These are phyloP conservation scores for Carex littledalei DNA, from an alignment of 176 grass and related monocot genomes.

Conservation along the genomic window DNA sequence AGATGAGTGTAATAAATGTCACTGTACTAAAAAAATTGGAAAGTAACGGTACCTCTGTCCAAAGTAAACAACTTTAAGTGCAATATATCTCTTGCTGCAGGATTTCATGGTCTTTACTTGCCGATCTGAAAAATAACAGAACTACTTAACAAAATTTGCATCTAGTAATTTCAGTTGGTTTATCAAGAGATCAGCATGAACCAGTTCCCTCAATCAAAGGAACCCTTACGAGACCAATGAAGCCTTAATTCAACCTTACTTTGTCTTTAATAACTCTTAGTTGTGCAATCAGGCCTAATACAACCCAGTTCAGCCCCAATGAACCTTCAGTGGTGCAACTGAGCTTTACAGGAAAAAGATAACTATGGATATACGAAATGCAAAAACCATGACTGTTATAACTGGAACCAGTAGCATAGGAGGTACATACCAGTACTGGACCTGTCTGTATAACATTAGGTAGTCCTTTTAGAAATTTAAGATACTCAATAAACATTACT, in stretches of 20 bases:
- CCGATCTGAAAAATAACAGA: constrained; percentile 30
- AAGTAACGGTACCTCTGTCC: constrained; percentile 55
- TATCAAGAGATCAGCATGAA: not conserved
- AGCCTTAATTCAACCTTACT: not conserved
- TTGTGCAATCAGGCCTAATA: not conserved
- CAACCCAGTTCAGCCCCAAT: constrained; percentile 6
- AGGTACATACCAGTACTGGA: not conserved
- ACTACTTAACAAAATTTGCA: not conserved
- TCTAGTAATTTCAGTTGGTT: not conserved
- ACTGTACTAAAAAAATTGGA: not conserved
- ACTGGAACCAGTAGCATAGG: not conserved
- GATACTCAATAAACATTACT: not conserved
- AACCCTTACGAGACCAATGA: not conserved
- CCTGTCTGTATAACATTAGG: not conserved
- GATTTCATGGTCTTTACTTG: constrained; percentile 30
- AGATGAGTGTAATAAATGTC: not conserved
- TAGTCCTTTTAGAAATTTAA: not conserved
- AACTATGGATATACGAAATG: not conserved
- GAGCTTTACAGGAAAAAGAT: not conserved
- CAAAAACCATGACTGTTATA: not conserved
- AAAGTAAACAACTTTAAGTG: constrained; percentile 86
- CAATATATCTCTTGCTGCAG: constrained; percentile 52
- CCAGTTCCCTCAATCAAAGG: not conserved
- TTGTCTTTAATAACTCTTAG: not conserved
- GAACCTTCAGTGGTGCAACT: not conserved